Percentiles rank a stretch among this genome's conserved stretches.
These are phyloP conservation scores for Xylaria venustula DNA, from an alignment of 495 filamentous ascomycete genomes.

Conservation along the genomic window DNA sequence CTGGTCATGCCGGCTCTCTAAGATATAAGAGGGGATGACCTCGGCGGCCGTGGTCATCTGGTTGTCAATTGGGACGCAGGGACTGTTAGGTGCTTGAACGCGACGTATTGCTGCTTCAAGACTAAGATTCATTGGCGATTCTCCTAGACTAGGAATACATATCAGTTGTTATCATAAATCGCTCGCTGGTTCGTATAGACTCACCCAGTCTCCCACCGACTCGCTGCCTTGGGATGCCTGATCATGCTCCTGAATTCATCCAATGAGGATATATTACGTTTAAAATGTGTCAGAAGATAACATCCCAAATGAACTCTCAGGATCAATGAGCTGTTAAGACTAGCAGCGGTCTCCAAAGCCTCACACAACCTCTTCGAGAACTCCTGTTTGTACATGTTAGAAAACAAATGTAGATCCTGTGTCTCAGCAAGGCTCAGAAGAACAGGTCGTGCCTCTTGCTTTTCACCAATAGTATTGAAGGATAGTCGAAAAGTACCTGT, in stretches of 20 bases:
- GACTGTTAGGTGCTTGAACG: constrained; percentile 17
- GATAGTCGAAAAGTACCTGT: constrained; percentile 13
- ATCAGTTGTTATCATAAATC: constrained; percentile 12
- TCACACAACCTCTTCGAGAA: constrained; percentile 21
- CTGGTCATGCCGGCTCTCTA: constrained; percentile 19
- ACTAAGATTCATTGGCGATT: constrained; percentile 10
- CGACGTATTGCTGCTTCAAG: constrained; percentile 22
- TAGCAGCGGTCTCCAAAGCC: constrained; percentile 22
- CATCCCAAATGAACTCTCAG: constrained; percentile 60
- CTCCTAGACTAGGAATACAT: constrained; percentile 13
- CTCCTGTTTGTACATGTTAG: constrained; percentile 8
- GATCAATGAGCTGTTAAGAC: constrained; percentile 35
- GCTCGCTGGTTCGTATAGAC: neutral
- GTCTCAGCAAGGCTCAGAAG: neutral
- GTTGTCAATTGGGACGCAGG: constrained; percentile 25
- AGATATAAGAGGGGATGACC: constrained; percentile 20
- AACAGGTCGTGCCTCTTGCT: constrained; percentile 8
- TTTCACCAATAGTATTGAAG: constrained; percentile 6
- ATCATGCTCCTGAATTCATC: constrained; percentile 52
- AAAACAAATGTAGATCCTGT: neutral
- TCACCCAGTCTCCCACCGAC: constrained; percentile 36
- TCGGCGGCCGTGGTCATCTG: constrained; percentile 18
- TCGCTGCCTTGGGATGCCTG: constrained; percentile 29
- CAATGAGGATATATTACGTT: constrained; percentile 41
- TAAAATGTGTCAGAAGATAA: constrained; percentile 42